Conservation (phyloP, 2,329 filamentous ascomycete genomes). For the Atkinsonella hypoxylon region DNA sequence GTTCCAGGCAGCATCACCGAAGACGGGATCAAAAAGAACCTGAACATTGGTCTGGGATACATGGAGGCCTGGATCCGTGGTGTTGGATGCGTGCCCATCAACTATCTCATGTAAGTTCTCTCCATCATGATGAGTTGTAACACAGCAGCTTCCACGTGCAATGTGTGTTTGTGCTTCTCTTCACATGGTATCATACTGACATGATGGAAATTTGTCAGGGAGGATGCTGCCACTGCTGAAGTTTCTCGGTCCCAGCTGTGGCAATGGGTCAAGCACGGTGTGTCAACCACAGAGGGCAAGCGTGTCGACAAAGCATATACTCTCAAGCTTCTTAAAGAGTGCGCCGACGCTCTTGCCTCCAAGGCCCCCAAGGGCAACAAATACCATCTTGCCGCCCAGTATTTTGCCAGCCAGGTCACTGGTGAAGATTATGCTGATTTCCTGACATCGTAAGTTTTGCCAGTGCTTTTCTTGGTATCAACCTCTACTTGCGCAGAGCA, state of each 20-base stretch:
- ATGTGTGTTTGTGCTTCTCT: neutral
- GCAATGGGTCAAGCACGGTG: constrained; percentile 75
- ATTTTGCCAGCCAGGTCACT: constrained; percentile 86
- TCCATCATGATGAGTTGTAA: no score
- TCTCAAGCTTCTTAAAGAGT: constrained; percentile 75
- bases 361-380: constrained; percentile 83
- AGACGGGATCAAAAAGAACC: constrained; percentile 91
- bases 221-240: constrained; percentile 94
- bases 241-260: constrained; percentile 89
- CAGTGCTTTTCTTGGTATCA: neutral
- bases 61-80: constrained; percentile 98
- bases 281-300: constrained; percentile 77
- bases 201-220: constrained; percentile 29
- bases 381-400: constrained; percentile 79
- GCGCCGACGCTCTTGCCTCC: constrained; percentile 60
- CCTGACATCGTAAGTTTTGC: constrained; percentile 58
- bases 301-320: constrained; percentile 88
- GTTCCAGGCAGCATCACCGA: constrained; percentile 87
- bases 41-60: constrained; percentile 91
- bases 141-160: neutral
- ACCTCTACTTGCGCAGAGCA: neutral
- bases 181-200: neutral
- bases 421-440: constrained; percentile 98
- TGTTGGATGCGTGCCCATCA: constrained; percentile 92
- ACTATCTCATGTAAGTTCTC: constrained; percentile 70